Percentiles rank a stretch among this genome's conserved stretches.
These are phyloP conservation scores for Vachellia collinsii DNA, from an alignment of 306 rosid species.

Conservation along the genomic window DNA sequence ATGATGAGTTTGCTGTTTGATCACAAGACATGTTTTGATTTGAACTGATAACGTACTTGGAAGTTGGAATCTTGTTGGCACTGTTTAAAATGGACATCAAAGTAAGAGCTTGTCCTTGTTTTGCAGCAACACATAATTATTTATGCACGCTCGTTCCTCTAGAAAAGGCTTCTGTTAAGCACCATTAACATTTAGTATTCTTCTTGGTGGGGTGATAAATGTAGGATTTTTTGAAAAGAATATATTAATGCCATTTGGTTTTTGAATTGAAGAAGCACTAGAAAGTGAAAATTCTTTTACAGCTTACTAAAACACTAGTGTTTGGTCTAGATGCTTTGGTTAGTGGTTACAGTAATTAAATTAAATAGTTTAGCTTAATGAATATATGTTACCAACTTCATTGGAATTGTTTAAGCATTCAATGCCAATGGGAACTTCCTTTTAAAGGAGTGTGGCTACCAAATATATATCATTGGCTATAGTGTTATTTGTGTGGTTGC, in stretches of 20 bases:
- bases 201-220: no score
- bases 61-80: conserved; percentile 46
- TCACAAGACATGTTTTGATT: conserved; percentile 19
- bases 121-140: not conserved
- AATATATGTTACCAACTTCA: conserved; percentile 8
- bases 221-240: no score
- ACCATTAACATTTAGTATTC: no score
- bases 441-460: not conserved
- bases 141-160: no score
- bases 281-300: no score
- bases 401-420: conserved; percentile 7
- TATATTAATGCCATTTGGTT: no score
- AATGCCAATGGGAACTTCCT: not conserved
- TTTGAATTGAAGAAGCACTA: no score
- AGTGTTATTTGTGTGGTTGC: conserved; percentile 13
- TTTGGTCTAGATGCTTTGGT: no score
- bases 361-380: not conserved
- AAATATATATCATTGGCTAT: conserved; percentile 4
- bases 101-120: conserved; percentile 37
- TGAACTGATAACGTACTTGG: conserved; percentile 34
- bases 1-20: conserved; percentile 29
- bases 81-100: conserved; percentile 41
- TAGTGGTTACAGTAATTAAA: no score
- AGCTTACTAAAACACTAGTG: no score
- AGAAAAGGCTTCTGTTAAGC: no score